These are phyloP conservation scores for Eimeria tenella DNA, from an alignment of 169 alveolate species.

Conservation along the genomic window DNA sequence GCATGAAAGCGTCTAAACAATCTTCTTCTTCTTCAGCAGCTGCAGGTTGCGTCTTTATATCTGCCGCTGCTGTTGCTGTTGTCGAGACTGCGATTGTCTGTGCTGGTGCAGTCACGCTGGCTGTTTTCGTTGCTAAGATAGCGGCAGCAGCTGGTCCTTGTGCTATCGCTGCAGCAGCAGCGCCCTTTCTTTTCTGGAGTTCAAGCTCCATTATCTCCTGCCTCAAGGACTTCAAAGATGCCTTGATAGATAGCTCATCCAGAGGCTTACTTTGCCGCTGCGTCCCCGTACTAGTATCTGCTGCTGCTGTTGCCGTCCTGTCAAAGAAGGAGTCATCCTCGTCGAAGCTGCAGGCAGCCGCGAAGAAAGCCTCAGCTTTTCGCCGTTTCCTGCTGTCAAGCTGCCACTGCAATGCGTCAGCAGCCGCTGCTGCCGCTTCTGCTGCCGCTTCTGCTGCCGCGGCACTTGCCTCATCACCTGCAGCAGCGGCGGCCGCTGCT, in stretches of 20 bases:
- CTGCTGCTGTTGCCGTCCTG: constrained; percentile 27
- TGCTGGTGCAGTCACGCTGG: neutral
- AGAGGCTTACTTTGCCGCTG: neutral
- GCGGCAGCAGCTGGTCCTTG: constrained; percentile 30
- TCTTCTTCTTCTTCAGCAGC: constrained; percentile 17
- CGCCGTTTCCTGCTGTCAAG: constrained; percentile 28
- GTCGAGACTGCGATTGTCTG: neutral
- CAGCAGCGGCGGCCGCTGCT: constrained; percentile 25
- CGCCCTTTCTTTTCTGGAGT: neutral
- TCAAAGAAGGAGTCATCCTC: constrained; percentile 33
- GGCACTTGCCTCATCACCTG: neutral
- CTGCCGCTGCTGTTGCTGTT: neutral
- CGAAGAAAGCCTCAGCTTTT: constrained; percentile 1
- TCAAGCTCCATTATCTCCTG: neutral
- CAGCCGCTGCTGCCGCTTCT: constrained; percentile 37
- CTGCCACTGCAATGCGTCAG: constrained; percentile 29
- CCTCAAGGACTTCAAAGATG: neutral
- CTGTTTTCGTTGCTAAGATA: neutral
- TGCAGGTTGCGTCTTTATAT: neutral
- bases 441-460: constrained; percentile 35
- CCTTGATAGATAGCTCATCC: neutral
- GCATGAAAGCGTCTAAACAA: constrained; percentile 10
- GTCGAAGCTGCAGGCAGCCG: neutral
- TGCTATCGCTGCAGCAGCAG: neutral
- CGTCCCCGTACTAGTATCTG: neutral